Percentiles rank a stretch among this genome's conserved stretches.
These are phyloP conservation scores for Xylogone sp. DNA, from an alignment of 2,329 filamentous ascomycete species.

Conservation along the genomic window DNA sequence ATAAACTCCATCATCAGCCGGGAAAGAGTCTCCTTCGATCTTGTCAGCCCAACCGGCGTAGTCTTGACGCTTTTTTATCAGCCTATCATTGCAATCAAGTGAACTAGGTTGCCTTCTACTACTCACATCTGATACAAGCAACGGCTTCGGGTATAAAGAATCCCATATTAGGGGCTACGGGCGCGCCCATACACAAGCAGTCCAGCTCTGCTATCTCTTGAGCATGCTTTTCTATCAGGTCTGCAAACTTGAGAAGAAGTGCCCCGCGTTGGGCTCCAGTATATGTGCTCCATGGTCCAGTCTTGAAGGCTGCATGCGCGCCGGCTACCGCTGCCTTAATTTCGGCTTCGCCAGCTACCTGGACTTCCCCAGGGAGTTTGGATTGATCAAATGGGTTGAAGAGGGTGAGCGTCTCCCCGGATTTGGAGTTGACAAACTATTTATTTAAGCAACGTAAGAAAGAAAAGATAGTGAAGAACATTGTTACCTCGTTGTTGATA, in stretches of 20 bases:
- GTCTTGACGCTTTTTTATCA: slow-evolving; percentile 17
- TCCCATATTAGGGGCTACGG: slow-evolving; percentile 37
- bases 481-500: slow-evolving; percentile 46
- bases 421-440: slow-evolving; percentile 10
- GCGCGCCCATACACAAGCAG: slow-evolving; percentile 41
- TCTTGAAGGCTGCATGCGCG: slow-evolving; percentile 39
- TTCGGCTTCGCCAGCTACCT: slow-evolving; percentile 27
- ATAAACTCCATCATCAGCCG: slow-evolving; percentile 40
- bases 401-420: slow-evolving; percentile 7
- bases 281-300: slow-evolving; percentile 30
- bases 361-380: slow-evolving; percentile 35
- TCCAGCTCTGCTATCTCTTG: slow-evolving; percentile 35
- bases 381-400: slow-evolving; percentile 43
- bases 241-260: slow-evolving; percentile 29
- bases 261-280: slow-evolving; percentile 9
- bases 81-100: neutral
- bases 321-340: slow-evolving; percentile 39
- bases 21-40: slow-evolving; percentile 32
- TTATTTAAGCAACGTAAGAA: slow-evolving; percentile 26
- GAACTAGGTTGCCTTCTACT: slow-evolving; percentile 23
- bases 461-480: slow-evolving; percentile 5
- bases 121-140: slow-evolving; percentile 18
- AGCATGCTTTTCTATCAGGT: slow-evolving; percentile 35
- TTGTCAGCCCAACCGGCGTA: slow-evolving; percentile 35
- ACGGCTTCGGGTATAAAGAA: slow-evolving; percentile 34